Conservation (phyloP, 108 stramenopile species). For the Cylindrotheca closterium region DNA sequence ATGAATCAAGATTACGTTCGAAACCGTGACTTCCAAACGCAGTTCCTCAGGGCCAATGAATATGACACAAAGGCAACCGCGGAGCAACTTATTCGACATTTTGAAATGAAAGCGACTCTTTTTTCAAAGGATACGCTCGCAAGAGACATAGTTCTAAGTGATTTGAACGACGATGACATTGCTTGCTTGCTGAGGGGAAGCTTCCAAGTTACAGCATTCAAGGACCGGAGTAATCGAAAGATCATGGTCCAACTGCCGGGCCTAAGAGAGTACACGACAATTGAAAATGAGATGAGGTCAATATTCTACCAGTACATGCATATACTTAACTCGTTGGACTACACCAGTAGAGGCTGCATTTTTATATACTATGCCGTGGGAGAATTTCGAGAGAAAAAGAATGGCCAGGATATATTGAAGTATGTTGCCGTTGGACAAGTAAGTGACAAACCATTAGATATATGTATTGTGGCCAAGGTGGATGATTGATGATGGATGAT, state of each 20-base stretch:
- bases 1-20: slow-evolving; percentile 16
- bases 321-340: not conserved
- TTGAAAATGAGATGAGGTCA: not conserved
- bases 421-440: too few relatives aligned
- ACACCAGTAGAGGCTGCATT: not conserved
- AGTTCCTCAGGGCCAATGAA: slow-evolving; percentile 28
- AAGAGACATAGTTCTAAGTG: too few relatives aligned
- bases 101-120: slow-evolving; percentile 18
- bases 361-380: not conserved
- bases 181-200: not conserved
- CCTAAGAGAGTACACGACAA: not conserved
- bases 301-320: not conserved
- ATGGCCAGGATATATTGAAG: not conserved
- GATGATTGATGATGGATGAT: too few relatives aligned
- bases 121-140: slow-evolving; percentile 21
- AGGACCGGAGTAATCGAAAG: not conserved
- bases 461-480: too few relatives aligned
- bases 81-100: slow-evolving; percentile 14
- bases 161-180: too few relatives aligned
- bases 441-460: too few relatives aligned
- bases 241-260: not conserved
- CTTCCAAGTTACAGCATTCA: not conserved
- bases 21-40: slow-evolving; percentile 13
- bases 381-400: not conserved
- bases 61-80: slow-evolving; percentile 28